Evolutionary conservation across 768 basidiomycete species (phyloP).

Genomic region (Russula emetica): DNA sequence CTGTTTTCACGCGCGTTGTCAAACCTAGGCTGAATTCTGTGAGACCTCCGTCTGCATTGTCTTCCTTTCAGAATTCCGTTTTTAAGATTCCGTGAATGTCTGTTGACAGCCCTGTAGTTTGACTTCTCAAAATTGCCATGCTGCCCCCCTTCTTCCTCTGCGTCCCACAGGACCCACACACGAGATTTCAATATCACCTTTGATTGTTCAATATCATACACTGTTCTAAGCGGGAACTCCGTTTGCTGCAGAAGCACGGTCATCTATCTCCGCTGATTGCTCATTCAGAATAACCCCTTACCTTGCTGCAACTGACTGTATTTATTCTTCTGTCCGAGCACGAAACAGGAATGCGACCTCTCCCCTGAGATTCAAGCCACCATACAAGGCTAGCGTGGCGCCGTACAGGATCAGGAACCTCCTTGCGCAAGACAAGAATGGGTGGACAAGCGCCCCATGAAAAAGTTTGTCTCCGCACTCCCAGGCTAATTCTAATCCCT

Average conservation of each 20-base stretch:
- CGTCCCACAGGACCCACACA: background rate
- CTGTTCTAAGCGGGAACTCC: background rate
- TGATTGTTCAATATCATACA: background rate
- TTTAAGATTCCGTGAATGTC: background rate
- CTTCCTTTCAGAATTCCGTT: background rate
- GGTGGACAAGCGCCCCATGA: background rate
- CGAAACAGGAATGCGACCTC: background rate
- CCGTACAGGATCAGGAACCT: background rate
- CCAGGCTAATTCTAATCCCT: constrained; percentile 2
- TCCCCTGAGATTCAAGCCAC: background rate
- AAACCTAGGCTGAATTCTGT: background rate
- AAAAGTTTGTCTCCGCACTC: constrained; percentile 8
- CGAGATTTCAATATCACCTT: background rate
- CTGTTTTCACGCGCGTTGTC: background rate
- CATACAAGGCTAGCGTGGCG: background rate
- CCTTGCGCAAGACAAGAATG: background rate
- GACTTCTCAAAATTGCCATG: background rate
- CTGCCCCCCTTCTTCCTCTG: background rate
- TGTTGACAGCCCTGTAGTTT: background rate
- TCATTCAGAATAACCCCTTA: background rate
- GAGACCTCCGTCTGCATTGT: background rate
- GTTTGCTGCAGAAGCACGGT: background rate
- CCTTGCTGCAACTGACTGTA: background rate
- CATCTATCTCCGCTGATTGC: background rate
- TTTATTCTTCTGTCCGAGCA: background rate